Conservation (phyloP, 2,329 filamentous ascomycete species). For the Boeremia exigua region DNA sequence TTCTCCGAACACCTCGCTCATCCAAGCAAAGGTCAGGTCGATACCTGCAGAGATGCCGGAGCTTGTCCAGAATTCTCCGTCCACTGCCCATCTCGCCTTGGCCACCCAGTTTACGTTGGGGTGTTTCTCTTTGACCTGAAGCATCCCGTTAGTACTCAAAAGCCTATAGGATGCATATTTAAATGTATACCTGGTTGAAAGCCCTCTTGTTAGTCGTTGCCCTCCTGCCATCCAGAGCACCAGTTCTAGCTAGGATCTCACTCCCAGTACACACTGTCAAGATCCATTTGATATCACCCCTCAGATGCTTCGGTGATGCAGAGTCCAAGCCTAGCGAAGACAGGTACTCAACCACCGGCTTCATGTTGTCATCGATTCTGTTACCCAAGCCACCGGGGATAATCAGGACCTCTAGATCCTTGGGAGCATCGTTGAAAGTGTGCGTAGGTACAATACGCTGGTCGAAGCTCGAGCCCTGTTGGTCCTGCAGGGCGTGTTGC, state of each 20-base stretch:
- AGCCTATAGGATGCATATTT: not conserved
- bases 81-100: slow-evolving; percentile 67
- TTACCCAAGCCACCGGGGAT: slow-evolving; percentile 67
- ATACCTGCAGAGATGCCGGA: slow-evolving; percentile 70
- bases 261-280: slow-evolving; percentile 73
- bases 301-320: slow-evolving; percentile 49
- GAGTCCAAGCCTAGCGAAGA: slow-evolving; percentile 49
- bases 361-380: slow-evolving; percentile 35
- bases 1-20: slow-evolving; percentile 61
- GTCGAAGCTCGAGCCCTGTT: slow-evolving; percentile 35
- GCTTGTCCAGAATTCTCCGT: slow-evolving; percentile 71
- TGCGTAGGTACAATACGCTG: slow-evolving; percentile 57
- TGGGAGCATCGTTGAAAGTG: slow-evolving; percentile 60
- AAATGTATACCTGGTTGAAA: slow-evolving; percentile 50
- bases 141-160: not conserved
- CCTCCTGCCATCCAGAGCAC: slow-evolving; percentile 64
- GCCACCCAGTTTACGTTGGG: slow-evolving; percentile 65
- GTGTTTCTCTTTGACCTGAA: slow-evolving; percentile 53
- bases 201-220: slow-evolving; percentile 72
- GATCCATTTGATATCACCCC: slow-evolving; percentile 56
- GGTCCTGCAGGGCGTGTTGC: slow-evolving; percentile 13
- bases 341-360: slow-evolving; percentile 47
- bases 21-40: slow-evolving; percentile 65
- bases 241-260: slow-evolving; percentile 63
- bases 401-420: slow-evolving; percentile 66